phyloP scores from a whole-genome alignment of 257 asterid genomes.

The Rubia yunnanensis region DNA sequence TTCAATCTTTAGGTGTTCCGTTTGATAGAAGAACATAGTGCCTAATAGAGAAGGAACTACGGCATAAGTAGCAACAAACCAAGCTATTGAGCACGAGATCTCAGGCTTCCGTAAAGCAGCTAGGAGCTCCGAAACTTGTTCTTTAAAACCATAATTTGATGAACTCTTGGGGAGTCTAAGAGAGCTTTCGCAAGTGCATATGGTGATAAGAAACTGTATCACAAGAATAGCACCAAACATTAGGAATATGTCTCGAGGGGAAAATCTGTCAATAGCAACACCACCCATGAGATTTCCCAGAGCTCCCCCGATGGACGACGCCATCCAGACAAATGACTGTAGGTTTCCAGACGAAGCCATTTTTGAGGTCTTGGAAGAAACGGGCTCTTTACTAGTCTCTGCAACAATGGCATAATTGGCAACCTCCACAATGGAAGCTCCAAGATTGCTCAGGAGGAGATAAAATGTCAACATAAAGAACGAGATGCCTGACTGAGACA shows the following conservation, averaged over 20 bases:
- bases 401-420: slow-evolving; percentile 98
- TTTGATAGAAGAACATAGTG: slow-evolving; percentile 92
- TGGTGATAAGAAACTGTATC: slow-evolving; percentile 62
- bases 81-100: slow-evolving; percentile 47
- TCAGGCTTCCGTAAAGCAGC: slow-evolving; percentile 58
- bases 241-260: slow-evolving; percentile 54
- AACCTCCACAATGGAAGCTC: slow-evolving; percentile 89
- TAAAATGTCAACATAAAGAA: slow-evolving; percentile 49
- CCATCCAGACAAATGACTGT: slow-evolving; percentile 95
- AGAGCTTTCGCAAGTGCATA: slow-evolving; percentile 46
- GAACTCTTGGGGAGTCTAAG: slow-evolving; percentile 60
- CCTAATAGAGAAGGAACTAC: slow-evolving; percentile 75
- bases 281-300: slow-evolving; percentile 80
- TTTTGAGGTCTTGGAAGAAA: slow-evolving; percentile 32
- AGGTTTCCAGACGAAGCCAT: slow-evolving; percentile 53
- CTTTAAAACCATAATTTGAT: slow-evolving; percentile 32
- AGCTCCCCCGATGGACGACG: slow-evolving; percentile 76
- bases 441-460: slow-evolving; percentile 86
- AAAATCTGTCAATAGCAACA: slow-evolving; percentile 32
- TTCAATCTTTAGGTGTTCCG: slow-evolving; percentile 68
- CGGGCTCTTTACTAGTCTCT: slow-evolving; percentile 55
- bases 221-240: slow-evolving; percentile 45
- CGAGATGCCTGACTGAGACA: slow-evolving; percentile 51
- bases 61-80: slow-evolving; percentile 83
- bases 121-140: slow-evolving; percentile 54